Evolutionary conservation across 495 filamentous ascomycete species (phyloP), one percentile per base, ranked within the genome.

Genomic region (Annulohypoxylon bovei): DNA sequence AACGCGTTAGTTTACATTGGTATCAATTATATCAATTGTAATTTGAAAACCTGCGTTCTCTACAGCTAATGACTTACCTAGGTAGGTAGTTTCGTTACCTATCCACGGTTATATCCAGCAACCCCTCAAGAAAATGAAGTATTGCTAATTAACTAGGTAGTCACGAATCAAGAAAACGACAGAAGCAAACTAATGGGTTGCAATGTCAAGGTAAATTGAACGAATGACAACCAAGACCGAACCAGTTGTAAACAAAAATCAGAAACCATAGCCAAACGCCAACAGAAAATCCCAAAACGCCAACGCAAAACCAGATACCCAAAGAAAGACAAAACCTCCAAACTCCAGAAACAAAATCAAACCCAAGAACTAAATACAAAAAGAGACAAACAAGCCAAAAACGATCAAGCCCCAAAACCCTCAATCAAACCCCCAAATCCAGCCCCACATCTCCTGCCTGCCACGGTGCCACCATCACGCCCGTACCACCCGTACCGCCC

Each of bases 221-320:
- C 25, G 62, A 57, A 30, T 20, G 52, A 49, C 37, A 32, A 52
- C 52, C 54, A 59, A 59, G 40, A 53, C 53, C 23, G 30, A 39
- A 25, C 20, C 42, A 52, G 16, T 28, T 11, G 47, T 14, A 54
- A 37, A 37, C 37, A 33, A 46, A 52, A 37, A 9, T 8, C 5
- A 40, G 25, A 39, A 28, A 27, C 27, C 37, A 57, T 14, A 65
- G 25, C 44, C 64, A 61, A 52, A 16, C n/a, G n/a, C n/a, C 49
- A 60, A n/a, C n/a, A n/a, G n/a, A n/a, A n/a, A 67, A 52, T 2
- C 28, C 62, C 44, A 58, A 50, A 40, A 50, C 20, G n/a, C n/a
- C n/a, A n/a, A n/a, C n/a, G n/a, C 40, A 61, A 54, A 39, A 20
- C 35, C 47, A 27, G 6, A 28, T 42, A 42, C n/a, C 40, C 20